Conservation (phyloP, 1,284 basidiomycete species). For the Athelia psychrophila region DNA sequence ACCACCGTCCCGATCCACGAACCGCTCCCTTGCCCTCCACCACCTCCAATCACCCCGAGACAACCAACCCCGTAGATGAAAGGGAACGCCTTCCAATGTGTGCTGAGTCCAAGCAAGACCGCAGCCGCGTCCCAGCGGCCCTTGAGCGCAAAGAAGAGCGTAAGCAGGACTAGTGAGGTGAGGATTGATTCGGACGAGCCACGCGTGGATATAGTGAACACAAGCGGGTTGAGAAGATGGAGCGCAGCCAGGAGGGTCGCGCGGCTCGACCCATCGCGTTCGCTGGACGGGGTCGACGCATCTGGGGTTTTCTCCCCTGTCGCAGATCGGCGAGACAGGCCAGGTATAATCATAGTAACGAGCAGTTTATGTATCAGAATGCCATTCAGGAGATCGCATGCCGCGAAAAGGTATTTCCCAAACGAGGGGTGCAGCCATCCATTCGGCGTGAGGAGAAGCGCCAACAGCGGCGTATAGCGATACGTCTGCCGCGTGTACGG, state of each 20-base stretch:
- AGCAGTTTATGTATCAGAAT: slow-evolving; percentile 74
- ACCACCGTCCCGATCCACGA: slow-evolving; percentile 42
- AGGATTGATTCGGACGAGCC: slow-evolving; percentile 94
- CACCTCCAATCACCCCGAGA: slow-evolving; percentile 58
- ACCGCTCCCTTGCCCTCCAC: slow-evolving; percentile 20
- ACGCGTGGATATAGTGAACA: slow-evolving; percentile 94
- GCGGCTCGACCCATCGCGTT: slow-evolving; percentile 15
- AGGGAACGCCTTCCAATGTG: slow-evolving; percentile 97
- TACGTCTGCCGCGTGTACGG: slow-evolving; percentile 95
- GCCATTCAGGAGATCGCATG: slow-evolving; percentile 84
- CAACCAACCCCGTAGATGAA: slow-evolving; percentile 85
- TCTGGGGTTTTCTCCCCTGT: neutral
- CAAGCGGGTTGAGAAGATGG: slow-evolving; percentile 90
- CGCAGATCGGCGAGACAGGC: neutral
- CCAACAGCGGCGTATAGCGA: slow-evolving; percentile 93
- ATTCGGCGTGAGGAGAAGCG: slow-evolving; percentile 81
- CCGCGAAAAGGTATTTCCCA: slow-evolving; percentile 89
- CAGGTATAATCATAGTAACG: slow-evolving; percentile 44
- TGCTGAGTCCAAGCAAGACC: slow-evolving; percentile 71
- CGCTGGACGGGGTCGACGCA: neutral
- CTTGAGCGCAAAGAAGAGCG: slow-evolving; percentile 59
- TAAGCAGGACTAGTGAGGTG: slow-evolving; percentile 75
- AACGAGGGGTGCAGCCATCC: slow-evolving; percentile 76
- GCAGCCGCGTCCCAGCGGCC: slow-evolving; percentile 63
- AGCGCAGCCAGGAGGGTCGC: slow-evolving; percentile 58